Conservation (phyloP, 495 filamentous ascomycete genomes). For the Xylaria flabelliformis region DNA sequence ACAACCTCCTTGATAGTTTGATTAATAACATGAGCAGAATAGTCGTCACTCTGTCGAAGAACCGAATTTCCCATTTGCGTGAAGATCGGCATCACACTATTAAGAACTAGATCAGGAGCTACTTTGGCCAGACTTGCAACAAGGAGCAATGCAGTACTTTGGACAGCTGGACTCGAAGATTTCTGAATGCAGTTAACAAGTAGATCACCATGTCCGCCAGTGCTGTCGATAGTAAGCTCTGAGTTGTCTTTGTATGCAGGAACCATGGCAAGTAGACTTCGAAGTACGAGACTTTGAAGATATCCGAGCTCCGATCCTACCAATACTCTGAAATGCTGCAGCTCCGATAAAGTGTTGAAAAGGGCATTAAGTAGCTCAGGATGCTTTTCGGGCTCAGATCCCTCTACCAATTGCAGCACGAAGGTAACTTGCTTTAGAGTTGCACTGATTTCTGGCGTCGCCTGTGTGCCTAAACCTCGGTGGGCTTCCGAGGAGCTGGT, state of each 20-base stretch:
- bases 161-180: constrained; percentile 85
- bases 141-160: constrained; percentile 88
- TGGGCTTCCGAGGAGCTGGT: constrained; percentile 69
- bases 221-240: constrained; percentile 70
- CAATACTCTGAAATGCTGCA: constrained; percentile 77
- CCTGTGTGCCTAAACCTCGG: constrained; percentile 43
- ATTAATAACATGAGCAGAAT: constrained; percentile 90
- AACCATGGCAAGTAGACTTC: constrained; percentile 78
- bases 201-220: constrained; percentile 80
- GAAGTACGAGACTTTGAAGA: constrained; percentile 78
- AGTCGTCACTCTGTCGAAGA: constrained; percentile 89
- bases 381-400: constrained; percentile 72
- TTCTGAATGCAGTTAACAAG: constrained; percentile 91
- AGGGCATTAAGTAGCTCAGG: constrained; percentile 75
- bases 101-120: constrained; percentile 85
- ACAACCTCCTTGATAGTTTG: constrained; percentile 89
- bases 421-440: constrained; percentile 78
- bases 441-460: constrained; percentile 59
- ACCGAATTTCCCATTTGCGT: constrained; percentile 94
- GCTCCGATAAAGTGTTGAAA: constrained; percentile 81
- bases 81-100: constrained; percentile 98
- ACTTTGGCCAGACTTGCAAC: constrained; percentile 82
- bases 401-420: constrained; percentile 86
- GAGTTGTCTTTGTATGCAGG: constrained; percentile 68
- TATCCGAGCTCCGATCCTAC: constrained; percentile 81